Percentiles rank a stretch among this genome's conserved stretches.
Conservation (phyloP, 202 grass and related monocot species). For the Setaria italica region DNA sequence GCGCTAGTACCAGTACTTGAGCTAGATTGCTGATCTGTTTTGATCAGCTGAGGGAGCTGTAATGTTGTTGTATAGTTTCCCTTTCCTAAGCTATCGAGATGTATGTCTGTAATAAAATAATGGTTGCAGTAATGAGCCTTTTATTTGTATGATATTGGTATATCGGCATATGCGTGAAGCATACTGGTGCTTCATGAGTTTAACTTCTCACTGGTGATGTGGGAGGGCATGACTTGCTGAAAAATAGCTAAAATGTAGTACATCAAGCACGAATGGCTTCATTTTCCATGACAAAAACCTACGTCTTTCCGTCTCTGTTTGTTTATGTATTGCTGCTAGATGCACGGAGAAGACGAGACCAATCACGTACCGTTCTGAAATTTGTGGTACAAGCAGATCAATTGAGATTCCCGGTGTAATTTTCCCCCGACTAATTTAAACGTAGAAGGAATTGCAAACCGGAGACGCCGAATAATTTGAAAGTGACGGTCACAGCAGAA, state of each 20-base stretch:
- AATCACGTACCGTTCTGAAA: not conserved
- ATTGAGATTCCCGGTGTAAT: no score
- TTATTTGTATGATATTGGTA: not conserved
- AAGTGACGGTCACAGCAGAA: not conserved
- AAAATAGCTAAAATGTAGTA: not conserved
- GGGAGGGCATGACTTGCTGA: not conserved
- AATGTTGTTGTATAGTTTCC: slow-evolving; percentile 58
- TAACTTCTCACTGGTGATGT: not conserved
- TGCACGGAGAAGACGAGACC: not conserved
- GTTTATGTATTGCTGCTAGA: not conserved
- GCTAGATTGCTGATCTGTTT: slow-evolving; percentile 23
- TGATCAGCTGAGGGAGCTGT: slow-evolving; percentile 35
- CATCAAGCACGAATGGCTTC: not conserved
- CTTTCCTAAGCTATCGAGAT: slow-evolving; percentile 33
- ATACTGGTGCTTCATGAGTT: not conserved
- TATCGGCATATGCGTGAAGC: not conserved
- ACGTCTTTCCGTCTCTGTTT: not conserved
- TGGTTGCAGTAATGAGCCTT: not conserved
- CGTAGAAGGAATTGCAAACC: no score
- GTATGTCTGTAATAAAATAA: slow-evolving; percentile 45
- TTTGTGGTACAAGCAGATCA: not conserved
- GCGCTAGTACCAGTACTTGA: not conserved
- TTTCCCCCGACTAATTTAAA: no score
- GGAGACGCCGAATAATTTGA: no score
- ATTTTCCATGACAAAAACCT: not conserved